Base-by-base conservation (phyloP, 1,284 basidiomycete genomes). In the Papiliotrema terrestris region DNA sequence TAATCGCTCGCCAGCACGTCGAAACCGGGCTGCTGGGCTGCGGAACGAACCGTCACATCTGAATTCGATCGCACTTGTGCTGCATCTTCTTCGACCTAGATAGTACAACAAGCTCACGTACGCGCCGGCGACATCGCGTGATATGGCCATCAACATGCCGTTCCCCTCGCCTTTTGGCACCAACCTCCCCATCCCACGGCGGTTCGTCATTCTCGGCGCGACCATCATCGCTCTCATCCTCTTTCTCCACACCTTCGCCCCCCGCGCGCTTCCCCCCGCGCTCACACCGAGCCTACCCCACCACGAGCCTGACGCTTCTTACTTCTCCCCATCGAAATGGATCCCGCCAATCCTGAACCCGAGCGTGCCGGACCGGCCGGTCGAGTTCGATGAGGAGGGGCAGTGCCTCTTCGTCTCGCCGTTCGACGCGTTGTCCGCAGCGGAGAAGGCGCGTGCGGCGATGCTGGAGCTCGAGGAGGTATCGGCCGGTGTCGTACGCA, bases 391-490 rank as follows among this genome's bases (percentile, higher is more conserved):
- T 53, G 73, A 75, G 51, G 62, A 72, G 48, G 75, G 75, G 11
- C 60, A 62, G 35, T 77, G 75, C 56, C 64, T 72, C 26, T 77
- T 77, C 59, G 51, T 76, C 8, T 74, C 71, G n/a, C 69, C 74
- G 1, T 75, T 71, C 32, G 73, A 70, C 49, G 75, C 75, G 6
- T 58, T 77, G 22, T 67, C 63, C 3, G 45, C 59, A 3, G 55
- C 58, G 14, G 75, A 77, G 51, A 71, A 74, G 52, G 51, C 49
- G 9, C 47, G 69, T 4, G 74, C 73, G 8, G 64, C 65, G 25
- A 43, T 46, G 9, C 49, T 75, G 26, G 57, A 61, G 9, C 53
- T 76, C 8, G 68, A 66, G 35, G 59, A 70, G 45, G 67, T 71
- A 0, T 67, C 65, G 5, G 54, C 68, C 0, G 75, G 75, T 11